Conservation (phyloP, 768 basidiomycete species). For the Tubosaeta brunneosetosa region DNA sequence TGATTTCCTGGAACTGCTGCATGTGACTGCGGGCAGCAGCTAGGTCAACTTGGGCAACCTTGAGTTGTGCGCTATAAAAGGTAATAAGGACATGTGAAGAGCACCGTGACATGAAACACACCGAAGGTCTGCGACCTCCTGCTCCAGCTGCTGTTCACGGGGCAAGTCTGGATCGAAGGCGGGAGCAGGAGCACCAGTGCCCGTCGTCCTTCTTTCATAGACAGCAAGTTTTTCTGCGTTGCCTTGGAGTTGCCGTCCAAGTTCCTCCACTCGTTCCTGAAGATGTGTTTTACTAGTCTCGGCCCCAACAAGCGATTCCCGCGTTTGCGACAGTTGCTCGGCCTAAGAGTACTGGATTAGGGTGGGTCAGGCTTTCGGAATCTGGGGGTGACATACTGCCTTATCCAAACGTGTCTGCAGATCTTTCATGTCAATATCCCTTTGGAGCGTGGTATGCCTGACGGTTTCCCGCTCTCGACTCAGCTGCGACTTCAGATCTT, state of each 20-base stretch:
- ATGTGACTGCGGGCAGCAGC: conserved; percentile 65
- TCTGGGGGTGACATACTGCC: conserved; percentile 41
- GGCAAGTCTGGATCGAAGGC: conserved; percentile 43
- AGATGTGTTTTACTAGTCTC: conserved; percentile 78
- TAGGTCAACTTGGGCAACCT: conserved; percentile 74
- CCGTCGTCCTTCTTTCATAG: conserved; percentile 63
- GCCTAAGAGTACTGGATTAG: conserved; percentile 37
- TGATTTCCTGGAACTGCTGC: conserved; percentile 83
- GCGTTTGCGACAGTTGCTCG: conserved; percentile 60
- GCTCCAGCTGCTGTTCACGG: conserved; percentile 75
- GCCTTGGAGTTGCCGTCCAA: conserved; percentile 60
- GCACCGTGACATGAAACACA: conserved; percentile 28
- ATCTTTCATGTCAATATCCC: conserved; percentile 76
- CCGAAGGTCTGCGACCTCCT: conserved; percentile 83
- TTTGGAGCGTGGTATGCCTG: conserved; percentile 73
- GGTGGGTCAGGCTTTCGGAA: background rate
- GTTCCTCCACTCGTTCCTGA: conserved; percentile 52
- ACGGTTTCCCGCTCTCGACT: conserved; percentile 68
- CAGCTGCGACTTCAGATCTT: conserved; percentile 68
- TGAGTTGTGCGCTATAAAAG: conserved; percentile 58
- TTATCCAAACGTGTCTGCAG: conserved; percentile 69
- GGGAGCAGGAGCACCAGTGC: conserved; percentile 29
- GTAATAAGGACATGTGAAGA: background rate
- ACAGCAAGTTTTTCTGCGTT: conserved; percentile 83
- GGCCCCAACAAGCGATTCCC: conserved; percentile 65